phyloP scores from a whole-genome alignment of 176 grass and related monocot genomes.

The Paspalum notatum region DNA sequence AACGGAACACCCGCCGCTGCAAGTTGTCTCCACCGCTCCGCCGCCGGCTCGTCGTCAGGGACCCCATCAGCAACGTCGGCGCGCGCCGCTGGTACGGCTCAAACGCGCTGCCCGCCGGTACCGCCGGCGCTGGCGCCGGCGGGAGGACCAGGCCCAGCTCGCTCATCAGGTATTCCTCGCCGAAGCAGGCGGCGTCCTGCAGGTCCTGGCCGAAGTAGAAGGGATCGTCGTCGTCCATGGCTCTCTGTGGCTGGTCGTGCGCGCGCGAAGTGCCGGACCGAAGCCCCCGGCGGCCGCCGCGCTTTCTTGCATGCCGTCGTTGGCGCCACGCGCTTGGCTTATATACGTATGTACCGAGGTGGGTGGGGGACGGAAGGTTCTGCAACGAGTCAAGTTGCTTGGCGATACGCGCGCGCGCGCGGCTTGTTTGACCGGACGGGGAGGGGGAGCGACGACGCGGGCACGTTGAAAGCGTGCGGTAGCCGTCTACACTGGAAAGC shows the following conservation, averaged over 20 bases:
- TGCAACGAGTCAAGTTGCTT: not conserved
- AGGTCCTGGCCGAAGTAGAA: constrained; percentile 33
- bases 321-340: not conserved
- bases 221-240: not conserved
- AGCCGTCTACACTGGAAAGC: not conserved
- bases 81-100: constrained; percentile 15
- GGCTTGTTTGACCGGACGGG: constrained; percentile 17
- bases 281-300: not conserved
- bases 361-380: not conserved
- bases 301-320: not conserved
- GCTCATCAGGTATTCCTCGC: constrained; percentile 18
- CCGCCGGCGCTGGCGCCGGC: not conserved
- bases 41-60: no score
- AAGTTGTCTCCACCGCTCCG: not conserved
- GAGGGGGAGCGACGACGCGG: not conserved
- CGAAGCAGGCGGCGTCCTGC: no score
- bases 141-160: not conserved
- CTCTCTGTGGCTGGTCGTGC: no score
- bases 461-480: constrained; percentile 7
- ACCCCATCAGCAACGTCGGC: not conserved
- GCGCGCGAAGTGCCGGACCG: no score
- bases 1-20: constrained; percentile 39
- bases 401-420: not conserved
- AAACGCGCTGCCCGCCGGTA: constrained; percentile 20
- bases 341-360: constrained; percentile 1